A percentile compares a stretch with the other conserved stretches of the same genome.
Evolutionary conservation across 2,329 filamentous ascomycete genomes (phyloP).

Genomic region (Alternaria brassicae): DNA sequence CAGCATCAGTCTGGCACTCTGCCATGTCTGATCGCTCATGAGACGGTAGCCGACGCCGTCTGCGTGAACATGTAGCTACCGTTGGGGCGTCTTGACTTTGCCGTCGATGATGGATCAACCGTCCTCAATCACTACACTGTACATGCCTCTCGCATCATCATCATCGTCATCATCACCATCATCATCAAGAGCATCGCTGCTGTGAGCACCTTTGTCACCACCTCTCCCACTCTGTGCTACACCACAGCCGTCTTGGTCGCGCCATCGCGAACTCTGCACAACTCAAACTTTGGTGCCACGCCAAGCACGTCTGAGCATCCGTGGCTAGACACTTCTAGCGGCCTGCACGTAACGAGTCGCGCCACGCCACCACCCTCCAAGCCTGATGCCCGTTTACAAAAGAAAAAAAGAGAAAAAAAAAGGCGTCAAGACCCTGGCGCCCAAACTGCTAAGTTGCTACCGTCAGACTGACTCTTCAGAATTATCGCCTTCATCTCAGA

Average conservation of each 20-base stretch:
- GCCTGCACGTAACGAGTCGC: slow-evolving; percentile 31
- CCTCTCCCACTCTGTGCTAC: slow-evolving; percentile 17
- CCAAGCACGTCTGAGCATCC: slow-evolving; percentile 33
- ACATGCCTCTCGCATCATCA: slow-evolving; percentile 15
- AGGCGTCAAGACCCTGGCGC: slow-evolving; percentile 32
- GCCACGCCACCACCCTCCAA: slow-evolving; percentile 22
- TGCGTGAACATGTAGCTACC: neutral
- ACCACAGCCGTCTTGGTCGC: slow-evolving; percentile 21
- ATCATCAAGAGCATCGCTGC: no score
- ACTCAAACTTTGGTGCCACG: slow-evolving; percentile 32
- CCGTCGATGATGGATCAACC: neutral
- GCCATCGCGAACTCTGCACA: slow-evolving; percentile 39
- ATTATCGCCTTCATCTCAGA: slow-evolving; percentile 26
- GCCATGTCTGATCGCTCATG: slow-evolving; percentile 23
- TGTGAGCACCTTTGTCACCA: slow-evolving; percentile 15
- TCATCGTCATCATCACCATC: no score
- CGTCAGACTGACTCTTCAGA: slow-evolving; percentile 25
- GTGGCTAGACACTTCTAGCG: slow-evolving; percentile 34
- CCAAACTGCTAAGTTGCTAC: slow-evolving; percentile 28
- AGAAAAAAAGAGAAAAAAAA: no score
- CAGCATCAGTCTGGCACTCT: slow-evolving; percentile 3
- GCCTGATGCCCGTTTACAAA: slow-evolving; percentile 41
- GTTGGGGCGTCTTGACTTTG: neutral
- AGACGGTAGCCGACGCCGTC: slow-evolving; percentile 20
- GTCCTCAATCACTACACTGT: slow-evolving; percentile 10